Base-by-base conservation (phyloP, 1,139 yeast species). In the Hyphopichia khmerensis region DNA sequence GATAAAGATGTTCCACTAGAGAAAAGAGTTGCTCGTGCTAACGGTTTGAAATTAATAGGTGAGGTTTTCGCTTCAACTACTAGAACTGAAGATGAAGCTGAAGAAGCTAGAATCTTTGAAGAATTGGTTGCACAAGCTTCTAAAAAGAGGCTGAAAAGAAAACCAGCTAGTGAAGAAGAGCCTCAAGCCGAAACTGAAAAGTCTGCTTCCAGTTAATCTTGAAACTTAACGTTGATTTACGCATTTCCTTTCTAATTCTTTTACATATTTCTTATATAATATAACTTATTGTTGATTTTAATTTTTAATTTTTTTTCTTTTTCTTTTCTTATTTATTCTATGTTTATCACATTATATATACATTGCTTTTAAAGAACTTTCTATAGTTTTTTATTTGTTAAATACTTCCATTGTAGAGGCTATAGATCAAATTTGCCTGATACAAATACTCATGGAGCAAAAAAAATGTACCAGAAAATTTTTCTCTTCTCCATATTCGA, bases 111-210 rank as follows among this genome's bases (percentile, higher is more conserved):
- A 50, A 76, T 90, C 18, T 91, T 91, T 62, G 99, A 91, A 64
- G 91, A 88, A 55, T 72, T 91, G 48, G 95, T 91, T 41, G 95
- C 96, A 2, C 96, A 90, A 55, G 96, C 97, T 3, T 83, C 90
- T 21, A 80, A 87, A 65, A 88, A 86, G 70, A 84, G 89, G 64
- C 70, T 78, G 51, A 77, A 79, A 72, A 78, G 75, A 54, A 59
- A 56, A 52, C 40, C 40, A 11, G 32, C 36, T 15, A 9, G 11
- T 4, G 17, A 33, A 8, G n/a, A 11, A 10, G 36, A 33, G 19
- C 3, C 24, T 3, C 13, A 33, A 11, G 10, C 9, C 10, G n/a
- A 26, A 8, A 8, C 29, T 26, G n/a, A 7, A 7, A 8, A 8
- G 10, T 4, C 29, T 26, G 4, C 29, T 26, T 26, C 29, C n/a